Evolutionary conservation across 495 filamentous ascomycete genomes (phyloP), one percentile per base, ranked within the genome.

Genomic region (Xylaria telfairii): DNA sequence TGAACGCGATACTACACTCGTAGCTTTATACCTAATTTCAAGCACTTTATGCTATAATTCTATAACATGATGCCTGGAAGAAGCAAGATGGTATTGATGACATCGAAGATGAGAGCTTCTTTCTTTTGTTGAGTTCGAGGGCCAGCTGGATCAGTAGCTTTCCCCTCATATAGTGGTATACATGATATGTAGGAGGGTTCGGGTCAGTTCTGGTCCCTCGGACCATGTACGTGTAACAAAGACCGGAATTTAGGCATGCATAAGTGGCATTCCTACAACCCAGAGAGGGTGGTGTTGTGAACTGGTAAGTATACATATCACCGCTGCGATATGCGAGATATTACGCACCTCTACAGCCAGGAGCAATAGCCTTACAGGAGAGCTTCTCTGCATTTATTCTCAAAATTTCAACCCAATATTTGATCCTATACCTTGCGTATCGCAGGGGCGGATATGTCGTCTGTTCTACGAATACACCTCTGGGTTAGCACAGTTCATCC

Each of bases 401-500:
- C 26, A 21, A 12, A 12, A 0, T 37, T 37, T 59, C 17, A 8
- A 21, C n/a, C 3, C 30, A 4, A 1, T 10, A 1, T 37, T 63
- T 0, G 3, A 46, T 12, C 10, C 17, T 21, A 7, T 4, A 24
- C 10, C 19, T 46, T 34, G 6, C 19, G 60, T 32, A 56, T 49
- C 19, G 10, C 44, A 15, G 34, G 51, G 17, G 3, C 41, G 12
- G 54, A 34, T 15, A 75, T 73, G 65, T 65, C 63, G 13, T 32
- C 78, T 66, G 74, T 86, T 49, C 71, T 87, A 66, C 78, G 88
- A 87, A 89, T 61, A 81, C 88, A 67, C 82, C 86, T 15, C 71
- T 88, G 51, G 88, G 87, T n/a, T n/a, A n/a, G n/a, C n/a, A 65
- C 86, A 88, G 72, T 46, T 87, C 42, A 80, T 90, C 53, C 84